A percentile compares a stretch with the other conserved stretches of the same genome.
Evolutionary conservation across 257 asterid species (phyloP).

Genomic region (Primulina tabacum): DNA sequence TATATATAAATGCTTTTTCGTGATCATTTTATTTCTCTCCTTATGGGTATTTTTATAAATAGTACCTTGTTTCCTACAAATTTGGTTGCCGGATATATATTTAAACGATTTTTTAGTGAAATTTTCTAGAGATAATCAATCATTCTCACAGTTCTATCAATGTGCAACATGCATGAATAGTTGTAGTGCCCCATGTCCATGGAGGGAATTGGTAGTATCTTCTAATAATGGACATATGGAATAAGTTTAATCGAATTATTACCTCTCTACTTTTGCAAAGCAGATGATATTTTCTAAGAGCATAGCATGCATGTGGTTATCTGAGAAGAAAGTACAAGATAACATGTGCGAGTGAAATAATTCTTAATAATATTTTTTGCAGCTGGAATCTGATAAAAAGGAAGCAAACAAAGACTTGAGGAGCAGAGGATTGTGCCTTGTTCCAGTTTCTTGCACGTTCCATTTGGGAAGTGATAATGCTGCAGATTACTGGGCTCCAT

Average conservation of each 20-base stretch:
- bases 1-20: background rate
- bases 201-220: too few relatives aligned
- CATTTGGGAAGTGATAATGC: conserved; percentile 74
- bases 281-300: background rate
- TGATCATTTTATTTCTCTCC: background rate
- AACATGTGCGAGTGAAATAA: background rate
- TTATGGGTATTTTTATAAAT: background rate
- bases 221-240: background rate
- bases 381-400: background rate
- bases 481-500: conserved; percentile 75
- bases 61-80: too few relatives aligned
- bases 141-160: too few relatives aligned
- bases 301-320: background rate
- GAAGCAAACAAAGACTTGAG: conserved; percentile 16
- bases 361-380: background rate
- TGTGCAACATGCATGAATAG: too few relatives aligned
- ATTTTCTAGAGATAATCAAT: too few relatives aligned
- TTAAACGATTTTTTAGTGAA: too few relatives aligned
- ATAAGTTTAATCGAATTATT: too few relatives aligned
- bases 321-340: background rate
- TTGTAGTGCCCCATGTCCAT: too few relatives aligned
- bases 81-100: background rate
- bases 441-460: conserved; percentile 71
- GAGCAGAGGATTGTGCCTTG: conserved; percentile 80
- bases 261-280: background rate